Conservation (phyloP, 2,329 filamentous ascomycete species). For the Aspergillus aculeatus region DNA sequence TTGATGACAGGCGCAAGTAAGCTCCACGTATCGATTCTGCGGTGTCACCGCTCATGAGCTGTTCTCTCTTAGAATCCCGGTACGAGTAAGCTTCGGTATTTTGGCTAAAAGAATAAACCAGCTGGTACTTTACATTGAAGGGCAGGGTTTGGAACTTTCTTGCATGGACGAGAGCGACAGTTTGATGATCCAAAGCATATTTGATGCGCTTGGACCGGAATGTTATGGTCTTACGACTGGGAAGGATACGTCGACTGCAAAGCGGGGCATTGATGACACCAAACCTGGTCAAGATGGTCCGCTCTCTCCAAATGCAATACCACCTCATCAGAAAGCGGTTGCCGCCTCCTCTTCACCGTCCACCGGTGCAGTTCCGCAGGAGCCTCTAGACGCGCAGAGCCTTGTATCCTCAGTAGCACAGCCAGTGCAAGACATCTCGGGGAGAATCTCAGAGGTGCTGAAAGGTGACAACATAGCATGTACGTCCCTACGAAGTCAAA, state of each 20-base stretch:
- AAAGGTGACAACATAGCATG: no score
- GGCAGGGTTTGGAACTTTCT: constrained; percentile 39
- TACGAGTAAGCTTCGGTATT: neutral
- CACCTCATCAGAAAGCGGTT: no score
- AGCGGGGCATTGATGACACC: neutral
- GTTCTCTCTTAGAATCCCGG: neutral
- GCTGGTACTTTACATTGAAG: constrained; percentile 39
- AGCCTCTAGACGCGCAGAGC: no score
- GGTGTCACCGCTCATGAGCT: constrained; percentile 2
- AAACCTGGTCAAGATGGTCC: no score
- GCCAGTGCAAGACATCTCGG: no score
- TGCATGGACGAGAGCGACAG: constrained; percentile 38
- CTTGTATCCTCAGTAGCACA: no score
- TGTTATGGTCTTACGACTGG: neutral
- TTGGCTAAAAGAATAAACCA: constrained; percentile 30
- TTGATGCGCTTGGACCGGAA: constrained; percentile 33
- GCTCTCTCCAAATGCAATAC: no score
- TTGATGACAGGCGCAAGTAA: constrained; percentile 40
- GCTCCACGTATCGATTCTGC: constrained; percentile 26
- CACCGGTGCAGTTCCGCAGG: no score
- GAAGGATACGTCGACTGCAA: no score
- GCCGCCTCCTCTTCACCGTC: no score
- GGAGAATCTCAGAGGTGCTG: no score
- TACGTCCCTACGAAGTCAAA: no score
- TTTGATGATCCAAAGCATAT: constrained; percentile 33